phyloP scores from a whole-genome alignment of 2,329 filamentous ascomycete genomes.

The Pseudocercospora pini-densiflorae region DNA sequence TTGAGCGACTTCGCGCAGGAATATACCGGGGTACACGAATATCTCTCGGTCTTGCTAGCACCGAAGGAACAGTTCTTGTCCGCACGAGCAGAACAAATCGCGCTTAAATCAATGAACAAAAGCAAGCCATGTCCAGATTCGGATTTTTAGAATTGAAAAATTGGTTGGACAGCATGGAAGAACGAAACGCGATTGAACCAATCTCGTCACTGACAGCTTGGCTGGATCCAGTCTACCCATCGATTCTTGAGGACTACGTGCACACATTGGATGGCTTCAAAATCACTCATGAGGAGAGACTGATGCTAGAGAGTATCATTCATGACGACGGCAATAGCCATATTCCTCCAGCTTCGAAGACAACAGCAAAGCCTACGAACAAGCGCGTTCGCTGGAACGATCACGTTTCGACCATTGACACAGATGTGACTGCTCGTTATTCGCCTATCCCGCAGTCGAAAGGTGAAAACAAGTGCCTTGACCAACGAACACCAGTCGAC shows the following conservation, averaged over 20 bases:
- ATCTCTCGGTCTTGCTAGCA: background rate
- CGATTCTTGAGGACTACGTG: slow-evolving; percentile 1
- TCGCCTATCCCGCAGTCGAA: no score
- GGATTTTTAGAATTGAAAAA: background rate
- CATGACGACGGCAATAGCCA: background rate
- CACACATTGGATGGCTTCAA: slow-evolving; percentile 4
- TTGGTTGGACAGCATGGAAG: slow-evolving; percentile 4
- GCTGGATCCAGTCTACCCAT: slow-evolving; percentile 3
- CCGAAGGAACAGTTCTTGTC: background rate
- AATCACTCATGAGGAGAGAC: slow-evolving; percentile 1
- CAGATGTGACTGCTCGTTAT: background rate
- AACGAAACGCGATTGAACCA: slow-evolving; percentile 1
- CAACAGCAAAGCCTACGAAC: background rate
- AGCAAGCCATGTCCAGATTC: background rate
- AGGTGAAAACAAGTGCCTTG: background rate
- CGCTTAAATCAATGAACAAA: background rate
- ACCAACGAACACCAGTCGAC: background rate
- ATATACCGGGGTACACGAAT: background rate
- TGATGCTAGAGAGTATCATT: background rate
- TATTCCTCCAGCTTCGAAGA: background rate
- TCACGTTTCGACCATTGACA: background rate
- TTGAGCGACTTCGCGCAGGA: slow-evolving; percentile 4
- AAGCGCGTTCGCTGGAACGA: slow-evolving; percentile 2
- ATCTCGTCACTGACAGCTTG: slow-evolving; percentile 4
- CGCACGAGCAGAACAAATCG: background rate